Evolutionary conservation across 2,329 filamentous ascomycete genomes (phyloP).

Genomic region (Penicillium sp.): DNA sequence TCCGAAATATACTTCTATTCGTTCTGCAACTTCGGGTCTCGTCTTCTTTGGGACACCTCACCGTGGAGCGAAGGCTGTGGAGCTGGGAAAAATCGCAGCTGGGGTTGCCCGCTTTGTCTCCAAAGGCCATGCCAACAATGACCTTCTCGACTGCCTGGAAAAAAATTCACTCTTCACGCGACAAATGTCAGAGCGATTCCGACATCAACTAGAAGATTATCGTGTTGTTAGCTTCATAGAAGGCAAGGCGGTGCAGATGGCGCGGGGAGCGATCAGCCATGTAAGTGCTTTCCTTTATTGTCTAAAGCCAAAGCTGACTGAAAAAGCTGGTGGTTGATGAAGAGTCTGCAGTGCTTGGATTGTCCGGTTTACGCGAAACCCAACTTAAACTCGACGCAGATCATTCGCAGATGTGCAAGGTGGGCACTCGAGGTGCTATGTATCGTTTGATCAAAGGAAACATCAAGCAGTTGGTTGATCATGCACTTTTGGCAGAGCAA

Average conservation of each 20-base stretch:
- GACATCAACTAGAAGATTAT: conserved; percentile 36
- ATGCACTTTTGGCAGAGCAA: conserved; percentile 29
- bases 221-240: conserved; percentile 37
- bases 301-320: too few relatives aligned
- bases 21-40: conserved; percentile 32
- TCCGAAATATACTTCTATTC: conserved; percentile 34
- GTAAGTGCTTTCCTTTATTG: conserved; percentile 17
- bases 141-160: conserved; percentile 29
- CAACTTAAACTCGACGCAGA: conserved; percentile 37
- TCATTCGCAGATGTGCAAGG: conserved; percentile 38
- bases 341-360: conserved; percentile 35
- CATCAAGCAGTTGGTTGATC: conserved; percentile 34
- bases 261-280: conserved; percentile 28
- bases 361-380: conserved; percentile 35
- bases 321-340: conserved; percentile 36
- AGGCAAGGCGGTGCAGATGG: conserved; percentile 31
- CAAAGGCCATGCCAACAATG: conserved; percentile 33
- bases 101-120: conserved; percentile 34
- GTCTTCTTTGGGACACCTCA: conserved; percentile 39
- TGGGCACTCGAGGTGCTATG: conserved; percentile 28
- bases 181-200: conserved; percentile 34
- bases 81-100: conserved; percentile 34
- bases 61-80: conserved; percentile 33
- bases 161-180: conserved; percentile 32
- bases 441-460: conserved; percentile 34